Evolutionary conservation across 2,329 filamentous ascomycete species (phyloP).

Genomic region (Iodosphaeria phyllophila): DNA sequence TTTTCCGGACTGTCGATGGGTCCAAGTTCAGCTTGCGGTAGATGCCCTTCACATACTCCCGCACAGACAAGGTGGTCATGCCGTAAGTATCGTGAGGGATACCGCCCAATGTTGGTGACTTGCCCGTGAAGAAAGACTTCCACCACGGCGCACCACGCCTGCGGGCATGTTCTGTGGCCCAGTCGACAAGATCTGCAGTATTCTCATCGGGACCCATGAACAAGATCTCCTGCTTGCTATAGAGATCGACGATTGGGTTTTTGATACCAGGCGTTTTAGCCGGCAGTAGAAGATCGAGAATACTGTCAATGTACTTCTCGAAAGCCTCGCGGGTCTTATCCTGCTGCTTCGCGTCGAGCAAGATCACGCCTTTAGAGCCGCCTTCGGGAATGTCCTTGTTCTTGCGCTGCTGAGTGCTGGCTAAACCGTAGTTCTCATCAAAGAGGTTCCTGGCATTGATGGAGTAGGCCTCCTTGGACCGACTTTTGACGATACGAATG

Average conservation of each 20-base stretch:
- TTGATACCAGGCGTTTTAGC: conserved; percentile 92
- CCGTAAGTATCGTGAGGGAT: conserved; percentile 94
- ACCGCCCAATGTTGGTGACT: conserved; percentile 86
- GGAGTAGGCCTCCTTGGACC: conserved; percentile 84
- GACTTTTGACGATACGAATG: conserved; percentile 96
- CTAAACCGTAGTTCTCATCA: conserved; percentile 96
- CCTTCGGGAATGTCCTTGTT: conserved; percentile 99
- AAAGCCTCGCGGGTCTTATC: conserved; percentile 85
- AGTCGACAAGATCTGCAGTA: conserved; percentile 89
- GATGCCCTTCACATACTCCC: conserved; percentile 89
- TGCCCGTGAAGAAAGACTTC: conserved; percentile 99
- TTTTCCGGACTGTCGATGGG: conserved; percentile 67
- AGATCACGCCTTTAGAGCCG: conserved; percentile 91
- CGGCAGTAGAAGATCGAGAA: conserved; percentile 81
- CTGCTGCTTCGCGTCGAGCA: conserved; percentile 85
- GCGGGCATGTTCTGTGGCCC: conserved; percentile 93
- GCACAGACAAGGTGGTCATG: conserved; percentile 94
- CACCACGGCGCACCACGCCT: conserved; percentile 84
- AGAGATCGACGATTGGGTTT: conserved; percentile 90
- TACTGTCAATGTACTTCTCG: conserved; percentile 99
- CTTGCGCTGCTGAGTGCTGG: conserved; percentile 97
- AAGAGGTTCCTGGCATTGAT: conserved; percentile 96
- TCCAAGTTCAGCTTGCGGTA: conserved; percentile 92
- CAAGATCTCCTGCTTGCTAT: conserved; percentile 88
- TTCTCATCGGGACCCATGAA: conserved; percentile 99